Evolutionary conservation across 768 basidiomycete species (phyloP).

Genomic region (Chalciporus pseudorubinellus): DNA sequence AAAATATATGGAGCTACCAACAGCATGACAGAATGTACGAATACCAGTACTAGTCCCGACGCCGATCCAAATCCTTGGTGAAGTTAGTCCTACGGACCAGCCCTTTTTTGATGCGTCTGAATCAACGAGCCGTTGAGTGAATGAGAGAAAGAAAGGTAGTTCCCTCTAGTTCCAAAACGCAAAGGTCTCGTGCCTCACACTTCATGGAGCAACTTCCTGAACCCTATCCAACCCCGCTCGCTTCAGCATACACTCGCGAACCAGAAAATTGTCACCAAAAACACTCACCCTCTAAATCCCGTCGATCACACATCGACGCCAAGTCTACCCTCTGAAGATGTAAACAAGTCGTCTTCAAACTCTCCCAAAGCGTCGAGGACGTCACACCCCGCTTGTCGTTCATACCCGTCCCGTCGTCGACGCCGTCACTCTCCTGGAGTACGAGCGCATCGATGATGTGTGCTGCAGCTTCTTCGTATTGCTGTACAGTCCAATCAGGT

Average conservation of each 20-base stretch:
- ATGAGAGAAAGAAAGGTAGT: too few species aligned
- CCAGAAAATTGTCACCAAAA: too few species aligned
- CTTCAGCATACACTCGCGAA: not conserved
- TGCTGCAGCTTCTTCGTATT: constrained; percentile 82
- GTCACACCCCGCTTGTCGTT: constrained; percentile 68
- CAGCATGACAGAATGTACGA: too few species aligned
- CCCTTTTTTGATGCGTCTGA: too few species aligned
- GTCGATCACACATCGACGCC: constrained; percentile 65
- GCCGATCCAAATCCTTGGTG: too few species aligned
- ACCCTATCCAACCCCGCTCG: constrained; percentile 3
- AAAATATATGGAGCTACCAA: too few species aligned
- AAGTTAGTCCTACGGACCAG: too few species aligned
- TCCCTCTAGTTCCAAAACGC: too few species aligned
- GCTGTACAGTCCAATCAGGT: constrained; percentile 40
- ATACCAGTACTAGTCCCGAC: too few species aligned
- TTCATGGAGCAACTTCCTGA: constrained; percentile 11
- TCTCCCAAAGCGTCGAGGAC: constrained; percentile 82
- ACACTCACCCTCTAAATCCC: constrained; percentile 62
- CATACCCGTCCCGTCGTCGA: constrained; percentile 41
- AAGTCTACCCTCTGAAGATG: constrained; percentile 79
- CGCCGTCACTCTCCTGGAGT: constrained; percentile 82
- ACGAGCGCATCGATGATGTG: constrained; percentile 87
- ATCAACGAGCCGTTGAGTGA: too few species aligned
- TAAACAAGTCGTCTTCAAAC: constrained; percentile 76
- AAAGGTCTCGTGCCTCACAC: not conserved